Conservation (phyloP, 345 rosid genomes). For the Gossypium australe region DNA sequence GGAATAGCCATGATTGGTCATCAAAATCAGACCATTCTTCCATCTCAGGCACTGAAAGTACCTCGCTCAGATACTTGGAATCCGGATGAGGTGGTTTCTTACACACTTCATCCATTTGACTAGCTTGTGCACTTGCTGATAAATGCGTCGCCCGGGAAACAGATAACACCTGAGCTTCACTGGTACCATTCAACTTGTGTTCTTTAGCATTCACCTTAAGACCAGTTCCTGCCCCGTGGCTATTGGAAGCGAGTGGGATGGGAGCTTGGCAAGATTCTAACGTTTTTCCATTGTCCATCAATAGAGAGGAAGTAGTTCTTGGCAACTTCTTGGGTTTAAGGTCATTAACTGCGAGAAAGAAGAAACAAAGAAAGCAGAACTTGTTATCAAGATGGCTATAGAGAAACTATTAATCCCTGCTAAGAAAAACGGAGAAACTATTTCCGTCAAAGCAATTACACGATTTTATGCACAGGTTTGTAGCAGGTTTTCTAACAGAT, state of each 20-base stretch:
- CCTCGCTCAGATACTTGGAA: slow-evolving; percentile 45
- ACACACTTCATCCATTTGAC: slow-evolving; percentile 33
- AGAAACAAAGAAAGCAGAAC: slow-evolving; percentile 3
- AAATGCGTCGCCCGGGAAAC: slow-evolving; percentile 23
- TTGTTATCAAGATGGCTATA: neutral
- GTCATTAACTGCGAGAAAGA: slow-evolving; percentile 41
- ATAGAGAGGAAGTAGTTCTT: slow-evolving; percentile 26
- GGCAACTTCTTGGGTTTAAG: slow-evolving; percentile 40
- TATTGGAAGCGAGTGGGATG: slow-evolving; percentile 19
- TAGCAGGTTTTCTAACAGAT: neutral
- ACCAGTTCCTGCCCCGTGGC: slow-evolving; percentile 20
- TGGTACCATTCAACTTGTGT: slow-evolving; percentile 39
- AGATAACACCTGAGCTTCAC: slow-evolving; percentile 24
- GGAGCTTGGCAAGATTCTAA: slow-evolving; percentile 29
- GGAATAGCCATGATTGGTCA: slow-evolving; percentile 66
- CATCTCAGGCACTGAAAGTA: slow-evolving; percentile 51
- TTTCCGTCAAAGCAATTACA: neutral
- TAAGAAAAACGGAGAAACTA: slow-evolving; percentile 2
- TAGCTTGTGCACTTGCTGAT: slow-evolving; percentile 24
- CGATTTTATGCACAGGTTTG: neutral
- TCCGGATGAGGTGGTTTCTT: slow-evolving; percentile 67
- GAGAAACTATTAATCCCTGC: neutral
- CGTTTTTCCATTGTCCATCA: slow-evolving; percentile 41
- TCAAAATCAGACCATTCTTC: slow-evolving; percentile 44
- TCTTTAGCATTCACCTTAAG: slow-evolving; percentile 33